Percentiles rank a stretch among this genome's conserved stretches.
phyloP scores from a whole-genome alignment of 2,329 filamentous ascomycete species.

The Metarhizium anisopliae region DNA sequence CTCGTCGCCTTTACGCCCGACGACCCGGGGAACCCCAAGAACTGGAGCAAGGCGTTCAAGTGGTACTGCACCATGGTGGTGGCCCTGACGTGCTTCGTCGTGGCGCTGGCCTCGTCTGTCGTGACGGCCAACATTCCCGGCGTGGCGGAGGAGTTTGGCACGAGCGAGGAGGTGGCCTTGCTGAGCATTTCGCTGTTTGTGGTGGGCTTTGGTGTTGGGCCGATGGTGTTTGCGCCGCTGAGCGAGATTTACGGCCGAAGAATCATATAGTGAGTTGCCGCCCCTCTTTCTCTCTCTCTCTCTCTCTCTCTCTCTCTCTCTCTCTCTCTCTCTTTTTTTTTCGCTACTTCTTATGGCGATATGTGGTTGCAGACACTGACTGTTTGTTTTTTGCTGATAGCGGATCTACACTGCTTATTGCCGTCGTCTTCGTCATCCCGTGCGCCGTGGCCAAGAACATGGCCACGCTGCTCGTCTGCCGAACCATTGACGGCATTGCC shows the following conservation, averaged over 20 bases:
- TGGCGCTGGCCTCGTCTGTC: constrained; percentile 62
- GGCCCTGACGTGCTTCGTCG: constrained; percentile 65
- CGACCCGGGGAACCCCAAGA: constrained; percentile 75
- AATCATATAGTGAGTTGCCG: constrained; percentile 49
- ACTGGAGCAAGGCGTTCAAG: constrained; percentile 70
- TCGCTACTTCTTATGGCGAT: not conserved
- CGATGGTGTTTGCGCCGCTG: constrained; percentile 71
- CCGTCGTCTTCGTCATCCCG: constrained; percentile 72
- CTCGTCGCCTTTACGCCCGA: constrained; percentile 27
- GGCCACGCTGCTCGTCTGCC: constrained; percentile 64
- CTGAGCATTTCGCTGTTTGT: constrained; percentile 70
- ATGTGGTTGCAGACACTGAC: no score
- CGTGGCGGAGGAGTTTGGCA: constrained; percentile 52
- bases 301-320: no score
- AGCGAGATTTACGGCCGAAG: constrained; percentile 67
- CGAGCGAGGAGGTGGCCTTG: constrained; percentile 64
- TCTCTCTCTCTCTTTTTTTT: not conserved
- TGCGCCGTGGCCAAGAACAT: constrained; percentile 72
- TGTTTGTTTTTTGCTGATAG: constrained; percentile 13
- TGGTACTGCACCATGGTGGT: constrained; percentile 86
- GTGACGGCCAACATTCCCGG: constrained; percentile 68
- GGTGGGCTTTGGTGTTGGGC: constrained; percentile 71
- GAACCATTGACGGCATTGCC: constrained; percentile 57
- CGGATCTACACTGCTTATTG: constrained; percentile 54
- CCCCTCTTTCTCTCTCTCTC: no score